These are phyloP conservation scores for Blastobotrys ciferrii DNA, from an alignment of 1,139 yeast species.

Conservation along the genomic window DNA sequence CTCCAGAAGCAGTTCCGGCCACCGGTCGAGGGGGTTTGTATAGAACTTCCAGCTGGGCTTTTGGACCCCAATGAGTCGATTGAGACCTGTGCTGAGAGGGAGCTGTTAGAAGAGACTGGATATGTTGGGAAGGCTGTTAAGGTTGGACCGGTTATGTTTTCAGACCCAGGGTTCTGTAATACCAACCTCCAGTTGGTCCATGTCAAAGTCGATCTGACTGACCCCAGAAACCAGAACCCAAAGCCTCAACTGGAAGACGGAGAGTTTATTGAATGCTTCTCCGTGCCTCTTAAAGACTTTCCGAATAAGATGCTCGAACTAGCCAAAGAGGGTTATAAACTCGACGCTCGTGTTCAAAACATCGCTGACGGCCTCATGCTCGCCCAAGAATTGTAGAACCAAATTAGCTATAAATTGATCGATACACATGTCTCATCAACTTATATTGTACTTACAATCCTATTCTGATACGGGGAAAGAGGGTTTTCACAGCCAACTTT, in stretches of 20 bases:
- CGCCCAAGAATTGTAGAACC: slow-evolving; percentile 31
- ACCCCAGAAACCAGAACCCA: slow-evolving; percentile 66
- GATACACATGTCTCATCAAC: too few species aligned
- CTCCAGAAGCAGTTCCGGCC: slow-evolving; percentile 90
- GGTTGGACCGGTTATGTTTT: slow-evolving; percentile 59
- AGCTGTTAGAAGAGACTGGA: slow-evolving; percentile 89
- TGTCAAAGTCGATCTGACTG: slow-evolving; percentile 69
- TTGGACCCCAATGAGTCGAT: slow-evolving; percentile 80
- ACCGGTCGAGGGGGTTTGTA: slow-evolving; percentile 81
- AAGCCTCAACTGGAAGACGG: slow-evolving; percentile 75
- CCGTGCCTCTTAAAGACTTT: slow-evolving; percentile 57
- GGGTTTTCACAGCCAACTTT: too few species aligned
- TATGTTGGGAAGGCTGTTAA: slow-evolving; percentile 63
- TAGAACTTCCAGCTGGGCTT: slow-evolving; percentile 94
- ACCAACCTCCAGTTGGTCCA: slow-evolving; percentile 81
- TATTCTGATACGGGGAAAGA: too few species aligned
- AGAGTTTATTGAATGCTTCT: slow-evolving; percentile 82
- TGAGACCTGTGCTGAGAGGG: slow-evolving; percentile 80
- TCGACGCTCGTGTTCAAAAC: slow-evolving; percentile 86
- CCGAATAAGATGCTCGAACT: slow-evolving; percentile 54
- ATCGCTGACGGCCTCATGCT: slow-evolving; percentile 72
- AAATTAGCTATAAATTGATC: too few species aligned
- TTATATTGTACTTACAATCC: too few species aligned
- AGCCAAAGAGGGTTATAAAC: slow-evolving; percentile 61
- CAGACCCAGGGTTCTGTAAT: slow-evolving; percentile 90